Base-by-base conservation (phyloP, 2,329 filamentous ascomycete species). In the Bipolaris oryzae region DNA sequence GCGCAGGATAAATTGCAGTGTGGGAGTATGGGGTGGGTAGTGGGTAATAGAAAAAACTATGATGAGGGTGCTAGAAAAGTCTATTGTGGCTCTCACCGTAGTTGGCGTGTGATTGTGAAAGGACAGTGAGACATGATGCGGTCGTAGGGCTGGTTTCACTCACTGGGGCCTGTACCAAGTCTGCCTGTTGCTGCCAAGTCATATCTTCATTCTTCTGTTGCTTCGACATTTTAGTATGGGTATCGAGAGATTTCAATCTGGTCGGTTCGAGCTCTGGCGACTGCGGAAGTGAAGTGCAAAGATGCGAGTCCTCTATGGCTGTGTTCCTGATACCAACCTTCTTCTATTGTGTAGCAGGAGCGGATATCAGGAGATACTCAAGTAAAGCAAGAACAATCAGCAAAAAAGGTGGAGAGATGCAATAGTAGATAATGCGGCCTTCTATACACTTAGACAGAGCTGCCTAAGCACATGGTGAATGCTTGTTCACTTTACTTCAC, bases 141-240 rank as follows among this genome's bases (percentile, higher is more conserved):
- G 31, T 34, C 31, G 25, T 20, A 23, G 13, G 39, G 21, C n/a
- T 50, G 48, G 37, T 39, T 50, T 65, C 34, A 67, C 68, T 54
- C 62, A 67, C 69, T 7, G 11, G 18, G 6, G 6, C 3, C 21
- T 41, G 39, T 4, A 15, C 25, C 21, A 64, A 61, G 7, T 57
- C 51, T 35, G 66, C 21, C 45, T 63, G 5, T 34, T 71, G 66
- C 39, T 70, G 64, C 67, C 62, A 65, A 9, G 64, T 68, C 50
- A 64, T 49, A 9, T 37, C 6, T n/a, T 62, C 54, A 2, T n/a
- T 45, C 6, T 39, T 21, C 9, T 39, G 34, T 18, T 51, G 15
- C 34, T 15, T 49, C 11, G 38, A 1, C 25, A 37, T 33, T n/a
- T 47, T 10, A 31, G 44, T 13, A 3, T 48, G 31, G n/a, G 50